Evolutionary conservation across 179 eudicot species (phyloP), one percentile per base, ranked within the genome.

Genomic region (Drosera spatulata): DNA sequence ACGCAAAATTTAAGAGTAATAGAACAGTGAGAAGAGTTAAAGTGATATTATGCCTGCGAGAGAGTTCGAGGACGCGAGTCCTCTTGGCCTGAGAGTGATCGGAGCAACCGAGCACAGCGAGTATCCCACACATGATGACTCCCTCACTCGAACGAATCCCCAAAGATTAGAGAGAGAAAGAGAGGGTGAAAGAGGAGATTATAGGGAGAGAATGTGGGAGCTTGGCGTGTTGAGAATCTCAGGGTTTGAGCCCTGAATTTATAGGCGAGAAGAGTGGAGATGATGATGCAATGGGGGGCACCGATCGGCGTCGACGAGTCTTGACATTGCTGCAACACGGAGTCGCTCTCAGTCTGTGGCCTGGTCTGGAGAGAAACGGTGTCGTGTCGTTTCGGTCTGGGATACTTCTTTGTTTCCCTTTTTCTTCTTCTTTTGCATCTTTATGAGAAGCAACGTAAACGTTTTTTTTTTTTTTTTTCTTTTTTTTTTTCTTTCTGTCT

Each of bases 21-120:
- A 22, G 33, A 22, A 46, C 7, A 46, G 49, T 10, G 11, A 14
- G 13, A 50, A 50, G 53, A 50, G 13, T 4, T 50, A 7, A 41
- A 10, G 3, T 7, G 7, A 43, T 7, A 44, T 3, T 4, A 10
- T 49, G 71, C 80, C 80, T 69, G 65, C 77, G 77, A 63, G 80
- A 77, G 58, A 77, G 72, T 70, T 73, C 75, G 66, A 77, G 80
- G 53, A 73, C 70, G 44, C 65, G 77, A 54, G 50, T 48, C 2
- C 80, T 45, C 58, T 77, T 77, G 58, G 77, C 77, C 44, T 73
- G 77, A 54, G 80, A 77, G 63, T 73, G 72, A 58, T 77, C 77
- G 48, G 77, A 60, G 51, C 80, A 77, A 52, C 80, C 75, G 37
- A 73, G 52, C 48, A 77, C 80, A 0, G 80, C 80, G 7, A 73